phyloP scores from a whole-genome alignment of 2,329 filamentous ascomycete species.

The Penicillium rolfsii region DNA sequence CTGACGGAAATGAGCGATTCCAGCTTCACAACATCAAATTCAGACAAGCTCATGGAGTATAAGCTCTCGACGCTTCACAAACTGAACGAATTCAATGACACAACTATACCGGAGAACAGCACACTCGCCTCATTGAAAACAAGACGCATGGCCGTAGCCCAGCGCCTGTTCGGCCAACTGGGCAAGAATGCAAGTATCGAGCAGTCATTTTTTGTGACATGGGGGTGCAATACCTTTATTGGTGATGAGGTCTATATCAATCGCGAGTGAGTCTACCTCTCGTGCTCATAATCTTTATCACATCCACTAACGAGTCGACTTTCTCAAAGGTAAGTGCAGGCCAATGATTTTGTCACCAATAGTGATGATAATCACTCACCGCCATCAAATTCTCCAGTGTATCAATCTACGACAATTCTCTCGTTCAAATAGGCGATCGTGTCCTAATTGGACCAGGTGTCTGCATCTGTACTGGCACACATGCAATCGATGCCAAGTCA shows the following conservation, averaged over 20 bases:
- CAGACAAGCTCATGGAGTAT: constrained; percentile 4
- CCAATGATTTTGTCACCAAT: not conserved
- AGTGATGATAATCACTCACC: not conserved
- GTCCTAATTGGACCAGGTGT: constrained; percentile 9
- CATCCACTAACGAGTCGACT: not conserved
- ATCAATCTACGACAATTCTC: constrained; percentile 2
- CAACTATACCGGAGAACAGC: constrained; percentile 5
- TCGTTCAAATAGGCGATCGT: constrained; percentile 6
- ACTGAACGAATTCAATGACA: constrained; percentile 3
- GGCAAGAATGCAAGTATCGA: constrained; percentile 4
- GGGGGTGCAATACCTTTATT: constrained; percentile 4
- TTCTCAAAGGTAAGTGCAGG: not conserved
- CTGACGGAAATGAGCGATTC: not conserved
- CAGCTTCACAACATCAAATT: constrained; percentile 7
- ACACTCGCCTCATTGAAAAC: not conserved
- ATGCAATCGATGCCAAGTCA: not conserved
- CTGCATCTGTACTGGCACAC: constrained; percentile 7
- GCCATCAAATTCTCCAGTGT: not conserved
- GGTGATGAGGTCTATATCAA: constrained; percentile 8
- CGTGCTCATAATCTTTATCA: not conserved
- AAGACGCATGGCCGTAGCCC: constrained; percentile 6
- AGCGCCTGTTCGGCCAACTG: not conserved
- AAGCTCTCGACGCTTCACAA: constrained; percentile 1
- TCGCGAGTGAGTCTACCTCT: constrained; percentile 4
- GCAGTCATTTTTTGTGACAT: constrained; percentile 5